Conservation (phyloP, 805 yeast species). For the Candida boidinii region DNA sequence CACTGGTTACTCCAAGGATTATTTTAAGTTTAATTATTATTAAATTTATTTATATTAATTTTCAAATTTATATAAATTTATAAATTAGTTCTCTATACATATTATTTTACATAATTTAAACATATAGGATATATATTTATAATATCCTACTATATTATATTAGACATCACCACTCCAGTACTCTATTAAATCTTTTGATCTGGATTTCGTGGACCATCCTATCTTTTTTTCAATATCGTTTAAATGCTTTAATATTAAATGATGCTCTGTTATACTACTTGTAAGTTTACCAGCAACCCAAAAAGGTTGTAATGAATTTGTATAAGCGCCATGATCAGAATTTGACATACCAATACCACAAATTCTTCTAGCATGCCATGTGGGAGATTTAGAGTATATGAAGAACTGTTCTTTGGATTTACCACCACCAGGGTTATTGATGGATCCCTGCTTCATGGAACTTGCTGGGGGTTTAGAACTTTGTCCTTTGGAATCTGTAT, state of each 20-base stretch:
- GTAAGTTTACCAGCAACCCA: constrained; percentile 19
- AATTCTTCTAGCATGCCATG: constrained; percentile 31
- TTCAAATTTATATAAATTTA: too few relatives aligned
- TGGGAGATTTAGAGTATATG: constrained; percentile 9
- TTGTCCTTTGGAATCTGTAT: too few relatives aligned
- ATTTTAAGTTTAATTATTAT: too few relatives aligned
- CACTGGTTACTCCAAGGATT: too few relatives aligned
- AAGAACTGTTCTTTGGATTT: not conserved
- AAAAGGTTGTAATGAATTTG: constrained; percentile 19
- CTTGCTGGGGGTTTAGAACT: too few relatives aligned
- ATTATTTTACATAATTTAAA: too few relatives aligned
- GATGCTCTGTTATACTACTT: constrained; percentile 17
- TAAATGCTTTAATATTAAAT: constrained; percentile 12
- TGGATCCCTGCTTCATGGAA: too few relatives aligned
- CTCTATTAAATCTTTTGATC: constrained; percentile 13
- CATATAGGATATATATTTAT: too few relatives aligned
- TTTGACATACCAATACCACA: constrained; percentile 26
- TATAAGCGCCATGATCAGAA: constrained; percentile 16
- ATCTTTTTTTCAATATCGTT: constrained; percentile 14
- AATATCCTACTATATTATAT: too few relatives aligned
- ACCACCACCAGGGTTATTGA: not conserved
- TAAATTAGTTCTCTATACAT: too few relatives aligned
- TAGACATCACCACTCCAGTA: constrained; percentile 13
- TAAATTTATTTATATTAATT: too few relatives aligned
- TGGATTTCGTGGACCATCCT: constrained; percentile 16